Percentiles rank a stretch among this genome's conserved stretches.
These are phyloP conservation scores for Penicillium robsamsonii DNA, from an alignment of 495 filamentous ascomycete genomes.

Conservation along the genomic window DNA sequence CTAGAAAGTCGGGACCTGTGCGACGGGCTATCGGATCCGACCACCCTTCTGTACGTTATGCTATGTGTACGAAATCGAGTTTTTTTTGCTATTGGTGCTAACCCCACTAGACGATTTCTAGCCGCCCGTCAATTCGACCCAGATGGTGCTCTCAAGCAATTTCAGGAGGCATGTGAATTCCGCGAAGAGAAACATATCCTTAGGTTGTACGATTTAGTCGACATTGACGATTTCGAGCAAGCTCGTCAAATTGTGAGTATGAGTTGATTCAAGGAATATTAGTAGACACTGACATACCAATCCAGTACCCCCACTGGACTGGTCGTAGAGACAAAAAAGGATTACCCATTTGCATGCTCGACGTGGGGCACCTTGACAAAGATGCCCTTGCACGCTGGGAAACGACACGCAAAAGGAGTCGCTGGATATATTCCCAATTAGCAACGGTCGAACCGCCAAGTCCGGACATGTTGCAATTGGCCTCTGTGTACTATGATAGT, in stretches of 20 bases:
- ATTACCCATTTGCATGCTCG: conserved; percentile 28
- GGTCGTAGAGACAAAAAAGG: conserved; percentile 32
- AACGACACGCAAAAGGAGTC: conserved; percentile 12
- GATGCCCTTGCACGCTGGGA: conserved; percentile 19
- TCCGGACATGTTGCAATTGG: conserved; percentile 24
- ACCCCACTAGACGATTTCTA: conserved; percentile 31
- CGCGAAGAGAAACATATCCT: conserved; percentile 21
- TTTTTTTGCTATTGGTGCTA: background rate
- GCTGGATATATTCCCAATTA: conserved; percentile 1
- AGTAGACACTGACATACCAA: background rate
- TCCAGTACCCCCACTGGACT: conserved; percentile 38
- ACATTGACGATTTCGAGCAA: conserved; percentile 29
- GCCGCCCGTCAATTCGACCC: conserved; percentile 26
- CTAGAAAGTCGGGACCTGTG: conserved; percentile 10
- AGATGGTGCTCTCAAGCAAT: conserved; percentile 22
- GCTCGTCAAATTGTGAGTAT: conserved; percentile 24
- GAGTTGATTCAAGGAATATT: background rate
- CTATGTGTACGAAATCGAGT: background rate
- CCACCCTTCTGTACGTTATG: conserved; percentile 25
- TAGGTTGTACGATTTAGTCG: conserved; percentile 24
- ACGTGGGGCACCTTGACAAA: conserved; percentile 21
- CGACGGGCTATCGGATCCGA: conserved; percentile 31
- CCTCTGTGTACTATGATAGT: conserved; percentile 25
- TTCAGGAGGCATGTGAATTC: conserved; percentile 22
- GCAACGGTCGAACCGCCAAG: background rate